These are phyloP conservation scores for Exophiala lecanii-corni DNA, from an alignment of 2,329 filamentous ascomycete species.

Conservation along the genomic window DNA sequence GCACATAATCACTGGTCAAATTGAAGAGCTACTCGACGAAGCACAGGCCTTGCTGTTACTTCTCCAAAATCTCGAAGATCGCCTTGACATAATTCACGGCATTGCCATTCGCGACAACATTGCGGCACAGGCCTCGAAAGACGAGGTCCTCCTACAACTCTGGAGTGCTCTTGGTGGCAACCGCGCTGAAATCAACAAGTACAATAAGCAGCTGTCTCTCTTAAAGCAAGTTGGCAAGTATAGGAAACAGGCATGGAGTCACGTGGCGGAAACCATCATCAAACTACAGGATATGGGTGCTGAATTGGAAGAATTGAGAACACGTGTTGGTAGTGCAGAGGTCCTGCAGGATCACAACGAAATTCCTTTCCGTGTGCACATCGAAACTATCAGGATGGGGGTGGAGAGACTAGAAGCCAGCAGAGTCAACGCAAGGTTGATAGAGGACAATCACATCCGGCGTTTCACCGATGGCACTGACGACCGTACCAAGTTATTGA, in stretches of 20 bases:
- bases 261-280: slow-evolving; percentile 65
- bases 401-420: slow-evolving; percentile 67
- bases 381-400: slow-evolving; percentile 68
- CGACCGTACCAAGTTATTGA: slow-evolving; percentile 10
- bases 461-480: slow-evolving; percentile 49
- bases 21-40: slow-evolving; percentile 62
- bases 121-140: slow-evolving; percentile 54
- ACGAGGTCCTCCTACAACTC: slow-evolving; percentile 63
- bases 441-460: slow-evolving; percentile 56
- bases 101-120: slow-evolving; percentile 62
- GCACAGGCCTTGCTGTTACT: slow-evolving; percentile 63
- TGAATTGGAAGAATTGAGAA: slow-evolving; percentile 65
- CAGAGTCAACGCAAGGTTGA: slow-evolving; percentile 53
- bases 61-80: slow-evolving; percentile 64
- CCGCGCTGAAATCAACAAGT: slow-evolving; percentile 53
- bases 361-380: slow-evolving; percentile 67
- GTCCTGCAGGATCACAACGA: slow-evolving; percentile 30
- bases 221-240: slow-evolving; percentile 63
- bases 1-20: slow-evolving; percentile 63
- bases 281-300: slow-evolving; percentile 70
- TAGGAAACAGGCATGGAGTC: slow-evolving; percentile 59
- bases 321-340: slow-evolving; percentile 61
- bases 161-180: slow-evolving; percentile 75
- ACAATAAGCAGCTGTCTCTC: slow-evolving; percentile 60
- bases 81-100: slow-evolving; percentile 64